A percentile compares a stretch with the other conserved stretches of the same genome.
phyloP scores from a whole-genome alignment of 1,139 yeast genomes.

The Zygoascus meyerae region DNA sequence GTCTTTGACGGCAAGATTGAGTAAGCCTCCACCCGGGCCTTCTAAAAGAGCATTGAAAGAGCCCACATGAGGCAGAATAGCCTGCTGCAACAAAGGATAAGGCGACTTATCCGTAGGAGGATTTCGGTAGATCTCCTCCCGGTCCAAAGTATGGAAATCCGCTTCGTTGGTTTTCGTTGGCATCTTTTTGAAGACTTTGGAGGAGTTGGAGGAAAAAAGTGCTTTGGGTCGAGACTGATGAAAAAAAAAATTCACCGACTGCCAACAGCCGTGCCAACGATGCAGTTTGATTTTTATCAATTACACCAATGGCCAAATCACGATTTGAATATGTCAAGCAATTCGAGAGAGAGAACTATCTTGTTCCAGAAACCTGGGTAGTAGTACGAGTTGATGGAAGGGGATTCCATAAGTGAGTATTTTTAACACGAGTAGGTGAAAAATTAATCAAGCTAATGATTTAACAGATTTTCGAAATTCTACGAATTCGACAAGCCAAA shows the following conservation, averaged over 20 bases:
- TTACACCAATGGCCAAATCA: slow-evolving; percentile 22
- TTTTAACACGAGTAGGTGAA: too few species aligned
- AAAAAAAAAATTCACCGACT: not conserved
- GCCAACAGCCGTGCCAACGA: not conserved
- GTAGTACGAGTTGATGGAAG: slow-evolving; percentile 89
- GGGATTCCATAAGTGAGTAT: slow-evolving; percentile 64
- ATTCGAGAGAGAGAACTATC: slow-evolving; percentile 67
- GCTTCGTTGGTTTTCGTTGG: slow-evolving; percentile 20
- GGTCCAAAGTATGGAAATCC: slow-evolving; percentile 76
- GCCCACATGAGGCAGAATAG: slow-evolving; percentile 91
- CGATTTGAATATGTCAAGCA: slow-evolving; percentile 73
- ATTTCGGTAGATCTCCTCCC: slow-evolving; percentile 76
- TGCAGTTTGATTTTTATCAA: not conserved
- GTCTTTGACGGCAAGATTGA: slow-evolving; percentile 81
- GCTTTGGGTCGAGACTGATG: not conserved
- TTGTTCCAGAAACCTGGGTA: slow-evolving; percentile 76
- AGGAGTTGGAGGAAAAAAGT: slow-evolving; percentile 5
- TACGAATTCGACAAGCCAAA: slow-evolving; percentile 85
- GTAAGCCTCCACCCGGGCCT: slow-evolving; percentile 67
- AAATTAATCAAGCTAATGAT: not conserved
- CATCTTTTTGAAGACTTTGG: slow-evolving; percentile 5
- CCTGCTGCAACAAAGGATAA: slow-evolving; percentile 76
- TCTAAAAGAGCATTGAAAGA: slow-evolving; percentile 93
- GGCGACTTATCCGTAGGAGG: slow-evolving; percentile 87
- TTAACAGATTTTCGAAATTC: slow-evolving; percentile 49